A percentile compares a stretch with the other conserved stretches of the same genome.
These are phyloP conservation scores for Porcisia deanei DNA, from an alignment of 208 protist genomes.

Conservation along the genomic window DNA sequence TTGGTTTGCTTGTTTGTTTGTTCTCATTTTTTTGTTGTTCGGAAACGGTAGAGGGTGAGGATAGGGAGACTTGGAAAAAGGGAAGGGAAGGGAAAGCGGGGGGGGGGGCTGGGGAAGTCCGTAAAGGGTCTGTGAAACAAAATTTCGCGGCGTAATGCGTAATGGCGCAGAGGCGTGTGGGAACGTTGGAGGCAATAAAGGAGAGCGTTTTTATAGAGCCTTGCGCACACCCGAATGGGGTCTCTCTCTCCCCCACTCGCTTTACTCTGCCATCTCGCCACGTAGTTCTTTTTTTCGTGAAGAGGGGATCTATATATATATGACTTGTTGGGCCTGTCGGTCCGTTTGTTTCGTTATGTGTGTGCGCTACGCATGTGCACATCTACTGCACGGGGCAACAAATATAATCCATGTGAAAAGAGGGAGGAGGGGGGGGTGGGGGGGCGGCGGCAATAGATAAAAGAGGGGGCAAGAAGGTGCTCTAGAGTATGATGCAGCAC, in stretches of 20 bases:
- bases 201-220: not conserved
- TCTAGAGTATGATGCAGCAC: slow-evolving; percentile 26
- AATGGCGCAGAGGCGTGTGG: not conserved
- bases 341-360: no score
- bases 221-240: no score
- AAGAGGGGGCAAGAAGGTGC: not conserved
- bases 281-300: not conserved
- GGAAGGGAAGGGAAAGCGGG: not conserved
- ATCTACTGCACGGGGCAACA: not conserved
- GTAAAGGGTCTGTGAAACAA: not conserved
- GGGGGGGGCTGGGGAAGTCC: not conserved
- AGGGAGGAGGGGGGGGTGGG: not conserved
- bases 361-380: not conserved
- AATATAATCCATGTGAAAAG: not conserved
- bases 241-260: not conserved
- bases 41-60: no score
- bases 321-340: no score
- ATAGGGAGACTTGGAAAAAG: not conserved
- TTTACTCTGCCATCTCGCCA: not conserved
- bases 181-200: not conserved
- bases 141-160: not conserved
- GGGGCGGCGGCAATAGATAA: no score
- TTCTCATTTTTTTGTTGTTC: no score
- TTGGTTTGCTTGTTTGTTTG: no score
- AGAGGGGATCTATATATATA: slow-evolving; percentile 1